Conservation (phyloP, 768 basidiomycete genomes). For the Pleurotus cornucopiae region DNA sequence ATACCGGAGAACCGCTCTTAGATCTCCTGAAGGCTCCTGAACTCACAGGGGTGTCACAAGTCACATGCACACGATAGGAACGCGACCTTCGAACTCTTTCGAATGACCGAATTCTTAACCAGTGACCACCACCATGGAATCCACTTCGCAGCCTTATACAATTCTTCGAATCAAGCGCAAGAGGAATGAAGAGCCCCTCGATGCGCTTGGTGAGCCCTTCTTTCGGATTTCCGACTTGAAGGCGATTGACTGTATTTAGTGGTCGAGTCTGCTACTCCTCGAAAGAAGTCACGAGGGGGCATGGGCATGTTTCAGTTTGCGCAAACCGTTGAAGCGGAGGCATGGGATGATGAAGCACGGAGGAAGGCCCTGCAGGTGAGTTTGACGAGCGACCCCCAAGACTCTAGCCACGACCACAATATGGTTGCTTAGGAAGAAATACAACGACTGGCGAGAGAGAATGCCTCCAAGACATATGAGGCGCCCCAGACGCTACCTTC, state of each 20-base stretch:
- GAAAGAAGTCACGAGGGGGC: constrained; percentile 58
- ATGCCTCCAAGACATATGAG: constrained; percentile 13
- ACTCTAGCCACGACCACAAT: not conserved
- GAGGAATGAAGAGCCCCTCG: constrained; percentile 76
- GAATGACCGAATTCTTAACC: no score
- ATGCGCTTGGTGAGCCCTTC: constrained; percentile 60
- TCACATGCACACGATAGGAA: no score
- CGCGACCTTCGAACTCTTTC: no score
- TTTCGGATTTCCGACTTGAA: constrained; percentile 9
- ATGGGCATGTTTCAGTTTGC: constrained; percentile 76
- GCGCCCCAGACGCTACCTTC: constrained; percentile 12
- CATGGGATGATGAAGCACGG: constrained; percentile 58
- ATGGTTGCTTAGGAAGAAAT: constrained; percentile 45
- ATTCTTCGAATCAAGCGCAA: constrained; percentile 82
- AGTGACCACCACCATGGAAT: not conserved
- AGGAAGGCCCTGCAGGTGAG: constrained; percentile 63
- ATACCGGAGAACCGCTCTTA: no score
- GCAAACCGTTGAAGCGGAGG: constrained; percentile 67
- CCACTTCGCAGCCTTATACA: constrained; percentile 45
- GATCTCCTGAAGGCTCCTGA: no score
- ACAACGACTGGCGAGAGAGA: constrained; percentile 45
- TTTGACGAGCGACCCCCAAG: not conserved
- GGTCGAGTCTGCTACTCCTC: constrained; percentile 54
- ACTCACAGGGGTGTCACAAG: no score
- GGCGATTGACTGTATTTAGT: constrained; percentile 33